A percentile compares a stretch with the other conserved stretches of the same genome.
phyloP scores from a whole-genome alignment of 257 asterid genomes.

The Leonotis leonurus region DNA sequence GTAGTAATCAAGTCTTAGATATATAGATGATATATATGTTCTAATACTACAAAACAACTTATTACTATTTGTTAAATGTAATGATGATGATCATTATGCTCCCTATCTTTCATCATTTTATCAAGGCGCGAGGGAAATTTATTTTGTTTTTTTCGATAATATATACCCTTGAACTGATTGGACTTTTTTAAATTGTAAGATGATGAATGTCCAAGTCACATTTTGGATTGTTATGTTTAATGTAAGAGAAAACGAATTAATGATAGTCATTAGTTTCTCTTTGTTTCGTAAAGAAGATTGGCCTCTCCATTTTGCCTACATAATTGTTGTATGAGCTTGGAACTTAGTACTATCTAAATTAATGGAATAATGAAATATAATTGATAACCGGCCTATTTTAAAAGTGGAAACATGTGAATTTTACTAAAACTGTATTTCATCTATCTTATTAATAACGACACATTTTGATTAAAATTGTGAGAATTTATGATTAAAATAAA shows the following conservation, averaged over 20 bases:
- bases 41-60: conserved; percentile 23
- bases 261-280: background rate
- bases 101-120: conserved; percentile 14
- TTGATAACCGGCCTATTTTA: no score
- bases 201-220: conserved; percentile 31
- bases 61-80: background rate
- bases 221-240: conserved; percentile 20
- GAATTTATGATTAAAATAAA: no score
- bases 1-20: conserved; percentile 9
- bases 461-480: no score
- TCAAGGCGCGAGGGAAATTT: conserved; percentile 22
- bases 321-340: no score
- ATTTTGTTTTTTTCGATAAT: conserved; percentile 11
- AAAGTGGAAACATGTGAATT: no score
- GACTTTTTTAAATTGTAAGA: no score
- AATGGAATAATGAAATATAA: no score
- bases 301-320: no score
- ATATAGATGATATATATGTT: background rate
- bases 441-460: no score
- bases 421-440: no score
- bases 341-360: no score
- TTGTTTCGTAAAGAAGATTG: conserved; percentile 6
- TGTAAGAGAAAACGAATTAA: conserved; percentile 2
- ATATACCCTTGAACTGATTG: conserved; percentile 34
- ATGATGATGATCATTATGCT: conserved; percentile 23